phyloP scores from a whole-genome alignment of 345 rosid genomes.

The Capsella bursapastoris region DNA sequence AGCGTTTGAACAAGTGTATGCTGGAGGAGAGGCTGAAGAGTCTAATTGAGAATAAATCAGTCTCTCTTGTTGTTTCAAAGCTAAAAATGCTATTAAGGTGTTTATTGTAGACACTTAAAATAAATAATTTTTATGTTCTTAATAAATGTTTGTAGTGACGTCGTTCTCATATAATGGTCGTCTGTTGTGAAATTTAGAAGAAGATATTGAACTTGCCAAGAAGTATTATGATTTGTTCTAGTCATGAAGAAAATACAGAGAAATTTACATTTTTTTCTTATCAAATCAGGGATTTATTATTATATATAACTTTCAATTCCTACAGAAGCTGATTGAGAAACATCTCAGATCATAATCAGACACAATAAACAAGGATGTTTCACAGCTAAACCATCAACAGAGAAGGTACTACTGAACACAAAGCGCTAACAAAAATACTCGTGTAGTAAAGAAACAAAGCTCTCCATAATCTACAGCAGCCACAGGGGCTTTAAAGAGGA shows the following conservation, averaged over 20 bases:
- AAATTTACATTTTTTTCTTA: background rate
- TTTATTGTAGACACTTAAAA: background rate
- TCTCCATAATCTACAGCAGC: slow-evolving; percentile 37
- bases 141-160: slow-evolving; percentile 8
- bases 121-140: background rate
- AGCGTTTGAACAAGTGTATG: slow-evolving; percentile 10
- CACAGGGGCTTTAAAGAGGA: slow-evolving; percentile 33
- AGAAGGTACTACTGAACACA: slow-evolving; percentile 8
- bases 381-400: slow-evolving; percentile 30
- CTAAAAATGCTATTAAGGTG: slow-evolving; percentile 1
- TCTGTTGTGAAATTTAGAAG: no score
- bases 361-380: slow-evolving; percentile 17
- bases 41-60: slow-evolving; percentile 31
- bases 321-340: slow-evolving; percentile 17
- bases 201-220: no score
- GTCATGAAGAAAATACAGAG: background rate
- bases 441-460: slow-evolving; percentile 34
- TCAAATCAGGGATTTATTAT: background rate
- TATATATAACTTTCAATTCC: slow-evolving; percentile 20
- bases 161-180: background rate
- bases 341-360: slow-evolving; percentile 20
- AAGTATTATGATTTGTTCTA: slow-evolving; percentile 1
- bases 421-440: slow-evolving; percentile 18
- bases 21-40: slow-evolving; percentile 21
- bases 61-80: slow-evolving; percentile 26